Evolutionary conservation across 371 early-diverging fungal species (phyloP).

Genomic region (Mortierella sp.): DNA sequence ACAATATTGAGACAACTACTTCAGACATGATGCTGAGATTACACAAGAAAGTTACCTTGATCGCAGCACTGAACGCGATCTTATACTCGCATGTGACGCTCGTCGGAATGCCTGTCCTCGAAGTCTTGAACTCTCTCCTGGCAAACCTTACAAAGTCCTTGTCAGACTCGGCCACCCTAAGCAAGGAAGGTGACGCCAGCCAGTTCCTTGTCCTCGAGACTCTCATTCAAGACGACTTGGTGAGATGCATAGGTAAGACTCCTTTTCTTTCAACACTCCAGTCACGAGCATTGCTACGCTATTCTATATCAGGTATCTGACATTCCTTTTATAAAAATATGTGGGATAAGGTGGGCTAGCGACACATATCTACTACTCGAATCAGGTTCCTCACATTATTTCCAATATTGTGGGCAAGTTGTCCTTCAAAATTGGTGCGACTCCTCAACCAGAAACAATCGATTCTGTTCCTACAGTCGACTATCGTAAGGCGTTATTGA

Average conservation of each 20-base stretch:
- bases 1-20: constrained; percentile 43
- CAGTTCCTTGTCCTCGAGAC: constrained; percentile 54
- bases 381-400: constrained; percentile 87
- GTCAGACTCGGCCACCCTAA: constrained; percentile 30
- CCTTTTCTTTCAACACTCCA: background rate
- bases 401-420: constrained; percentile 78
- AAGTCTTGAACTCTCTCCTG: constrained; percentile 82
- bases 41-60: constrained; percentile 67
- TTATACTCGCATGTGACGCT: constrained; percentile 67
- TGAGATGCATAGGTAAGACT: constrained; percentile 65
- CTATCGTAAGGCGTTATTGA: constrained; percentile 61
- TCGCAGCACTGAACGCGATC: constrained; percentile 68
- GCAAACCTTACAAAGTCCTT: constrained; percentile 65
- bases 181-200: constrained; percentile 54
- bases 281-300: background rate
- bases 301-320: background rate
- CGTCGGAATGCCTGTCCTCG: constrained; percentile 85
- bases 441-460: constrained; percentile 45
- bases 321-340: background rate
- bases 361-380: constrained; percentile 84
- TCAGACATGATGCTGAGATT: constrained; percentile 45
- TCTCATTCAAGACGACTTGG: constrained; percentile 64
- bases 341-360: constrained; percentile 72
- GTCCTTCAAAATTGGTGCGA: constrained; percentile 53
- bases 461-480: constrained; percentile 62